Percentiles rank a stretch among this genome's conserved stretches.
phyloP scores from a whole-genome alignment of 345 rosid genomes.

The Brassica nigra region DNA sequence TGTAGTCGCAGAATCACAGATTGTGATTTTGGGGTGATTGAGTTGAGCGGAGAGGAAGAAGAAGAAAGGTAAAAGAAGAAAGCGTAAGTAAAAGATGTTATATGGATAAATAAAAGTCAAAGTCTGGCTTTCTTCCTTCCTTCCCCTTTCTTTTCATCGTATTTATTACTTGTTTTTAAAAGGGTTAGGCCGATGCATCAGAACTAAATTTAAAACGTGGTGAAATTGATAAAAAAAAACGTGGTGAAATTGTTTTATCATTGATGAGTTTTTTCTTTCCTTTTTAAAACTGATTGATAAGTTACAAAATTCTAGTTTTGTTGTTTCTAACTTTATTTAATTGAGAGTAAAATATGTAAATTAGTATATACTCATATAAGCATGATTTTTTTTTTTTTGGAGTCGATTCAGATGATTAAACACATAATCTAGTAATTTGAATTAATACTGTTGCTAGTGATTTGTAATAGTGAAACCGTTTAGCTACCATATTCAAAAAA shows the following conservation, averaged over 20 bases:
- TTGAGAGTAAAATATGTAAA: no score
- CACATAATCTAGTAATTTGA: neutral
- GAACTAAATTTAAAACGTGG: neutral
- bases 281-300: no score
- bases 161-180: neutral
- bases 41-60: neutral
- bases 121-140: neutral
- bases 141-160: neutral
- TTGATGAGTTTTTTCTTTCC: neutral
- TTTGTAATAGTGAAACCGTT: neutral
- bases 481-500: neutral
- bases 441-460: neutral
- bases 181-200: neutral
- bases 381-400: no score
- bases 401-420: neutral
- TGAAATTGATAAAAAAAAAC: neutral
- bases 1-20: neutral
- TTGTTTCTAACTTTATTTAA: neutral
- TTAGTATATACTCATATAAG: no score
- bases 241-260: neutral
- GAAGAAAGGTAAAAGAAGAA: slow-evolving; percentile 7
- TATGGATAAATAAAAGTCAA: neutral
- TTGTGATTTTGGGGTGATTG: neutral
- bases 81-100: neutral
- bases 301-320: neutral